phyloP scores from a whole-genome alignment of 2,329 filamentous ascomycete species.

The Madurella fahalii region DNA sequence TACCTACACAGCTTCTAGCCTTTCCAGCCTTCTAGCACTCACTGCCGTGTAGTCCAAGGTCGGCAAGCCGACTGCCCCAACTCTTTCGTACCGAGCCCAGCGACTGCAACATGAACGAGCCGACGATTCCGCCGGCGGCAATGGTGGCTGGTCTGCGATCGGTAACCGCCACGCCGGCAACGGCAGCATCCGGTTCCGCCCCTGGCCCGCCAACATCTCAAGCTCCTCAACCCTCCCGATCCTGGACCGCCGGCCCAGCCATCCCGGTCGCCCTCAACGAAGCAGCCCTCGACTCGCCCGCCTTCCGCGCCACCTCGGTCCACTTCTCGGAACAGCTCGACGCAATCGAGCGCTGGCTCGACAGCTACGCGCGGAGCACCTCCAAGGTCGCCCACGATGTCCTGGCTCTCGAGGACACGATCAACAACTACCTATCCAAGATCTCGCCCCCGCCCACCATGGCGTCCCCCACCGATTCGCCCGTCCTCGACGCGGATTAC shows the following conservation, averaged over 20 bases:
- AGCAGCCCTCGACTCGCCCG: slow-evolving; percentile 92
- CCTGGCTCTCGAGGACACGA: slow-evolving; percentile 69
- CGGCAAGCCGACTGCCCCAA: too few species aligned
- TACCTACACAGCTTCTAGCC: not conserved
- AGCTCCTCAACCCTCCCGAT: slow-evolving; percentile 11
- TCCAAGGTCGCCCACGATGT: slow-evolving; percentile 59
- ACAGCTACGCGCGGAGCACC: slow-evolving; percentile 51
- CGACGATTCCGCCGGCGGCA: slow-evolving; percentile 13
- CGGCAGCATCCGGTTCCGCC: slow-evolving; percentile 1
- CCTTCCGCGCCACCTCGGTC: slow-evolving; percentile 80
- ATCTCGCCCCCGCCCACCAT: slow-evolving; percentile 68
- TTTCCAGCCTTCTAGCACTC: not conserved
- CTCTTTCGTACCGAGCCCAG: not conserved
- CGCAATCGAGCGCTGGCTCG: slow-evolving; percentile 87
- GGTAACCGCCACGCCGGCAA: slow-evolving; percentile 4
- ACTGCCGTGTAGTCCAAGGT: not conserved
- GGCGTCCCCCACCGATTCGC: slow-evolving; percentile 64
- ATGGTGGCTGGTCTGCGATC: slow-evolving; percentile 10
- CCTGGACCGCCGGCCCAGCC: slow-evolving; percentile 35
- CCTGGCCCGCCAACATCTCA: slow-evolving; percentile 6
- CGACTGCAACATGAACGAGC: slow-evolving; percentile 14
- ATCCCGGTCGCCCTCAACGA: slow-evolving; percentile 85
- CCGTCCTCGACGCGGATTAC: slow-evolving; percentile 91
- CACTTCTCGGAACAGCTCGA: slow-evolving; percentile 94
- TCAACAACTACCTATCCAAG: slow-evolving; percentile 71